These are phyloP conservation scores for Aspergillus flavus DNA, from an alignment of 2,329 filamentous ascomycete species.

Conservation along the genomic window DNA sequence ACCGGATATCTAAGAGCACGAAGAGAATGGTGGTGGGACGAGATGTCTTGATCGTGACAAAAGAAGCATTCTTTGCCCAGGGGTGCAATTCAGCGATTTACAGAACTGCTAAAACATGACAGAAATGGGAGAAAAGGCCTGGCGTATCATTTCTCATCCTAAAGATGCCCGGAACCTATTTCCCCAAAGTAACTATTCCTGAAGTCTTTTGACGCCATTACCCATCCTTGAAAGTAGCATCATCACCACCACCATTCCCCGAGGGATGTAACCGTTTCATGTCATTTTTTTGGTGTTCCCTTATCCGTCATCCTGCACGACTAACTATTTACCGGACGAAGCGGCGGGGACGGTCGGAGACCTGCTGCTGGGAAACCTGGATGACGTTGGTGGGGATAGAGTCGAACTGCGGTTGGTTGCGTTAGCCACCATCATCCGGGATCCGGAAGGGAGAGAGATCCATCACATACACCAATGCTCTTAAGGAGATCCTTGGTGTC, in stretches of 20 bases:
- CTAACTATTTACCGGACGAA: constrained; percentile 44
- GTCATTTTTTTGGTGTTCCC: constrained; percentile 3
- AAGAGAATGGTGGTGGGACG: neutral
- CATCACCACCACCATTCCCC: constrained; percentile 5
- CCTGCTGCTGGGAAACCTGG: constrained; percentile 84
- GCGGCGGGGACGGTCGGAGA: constrained; percentile 77
- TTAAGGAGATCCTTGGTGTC: constrained; percentile 99
- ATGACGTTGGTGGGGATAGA: constrained; percentile 96
- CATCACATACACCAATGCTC: constrained; percentile 87
- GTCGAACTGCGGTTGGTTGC: constrained; percentile 72
- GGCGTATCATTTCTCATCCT: constrained; percentile 4
- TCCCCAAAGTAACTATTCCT: constrained; percentile 6
- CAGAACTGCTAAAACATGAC: constrained; percentile 7
- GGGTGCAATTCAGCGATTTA: constrained; percentile 8
- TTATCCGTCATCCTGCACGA: constrained; percentile 3
- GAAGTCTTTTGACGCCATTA: constrained; percentile 8
- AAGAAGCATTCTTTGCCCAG: constrained; percentile 3
- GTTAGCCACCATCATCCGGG: constrained; percentile 30
- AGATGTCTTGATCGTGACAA: constrained; percentile 4
- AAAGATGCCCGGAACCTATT: constrained; percentile 6
- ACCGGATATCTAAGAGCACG: constrained; percentile 2
- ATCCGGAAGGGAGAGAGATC: neutral
- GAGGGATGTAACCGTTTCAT: constrained; percentile 1
- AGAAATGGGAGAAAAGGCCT: constrained; percentile 5
- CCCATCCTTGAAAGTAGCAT: constrained; percentile 7